Evolutionary conservation across 805 yeast genomes (phyloP), one percentile per base, ranked within the genome.

Genomic region (Saccharomycopsis synnaedendra): DNA sequence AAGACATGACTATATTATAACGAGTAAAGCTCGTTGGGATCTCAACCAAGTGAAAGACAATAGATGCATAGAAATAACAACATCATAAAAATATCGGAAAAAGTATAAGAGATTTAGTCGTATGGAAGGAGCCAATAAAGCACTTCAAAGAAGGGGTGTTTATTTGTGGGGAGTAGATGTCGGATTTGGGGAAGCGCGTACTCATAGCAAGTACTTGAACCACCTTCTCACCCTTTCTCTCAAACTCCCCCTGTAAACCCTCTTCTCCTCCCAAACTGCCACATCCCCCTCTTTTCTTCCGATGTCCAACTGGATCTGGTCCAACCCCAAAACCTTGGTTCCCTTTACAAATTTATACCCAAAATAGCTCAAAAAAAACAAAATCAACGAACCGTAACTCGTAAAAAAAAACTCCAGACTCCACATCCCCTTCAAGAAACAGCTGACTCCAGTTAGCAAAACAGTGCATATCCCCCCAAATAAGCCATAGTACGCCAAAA

Each of bases 211-310:
- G 39, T 44, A 37, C 32, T 6, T 5, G 4, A n/a, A 8, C 10
- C 5, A 32, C 3, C 5, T 5, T 28, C 29, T 37, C 11, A 50
- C 5, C 32, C 45, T 50, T 40, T 65, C 70, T 41, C 55, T 60
- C 37, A 65, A 58, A 43, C 58, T 67, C 37, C 59, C 58, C 27
- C 57, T 54, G 45, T 66, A 67, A 34, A 62, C 66, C 39, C 64
- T 68, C 45, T 84, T 85, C 49, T 85, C 93, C 55, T 81, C 86
- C 94, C 95, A 85, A 28, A 80, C 76, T 53, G 75, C 75, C 43
- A 87, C 68, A 62, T 87, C 96, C 64, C 81, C 77, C 60, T 86
- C 95, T 44, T 93, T 71, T 56, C 95, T 68, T 2, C 95, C 95
- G 0, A 86, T 74, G 61, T 87, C 95, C 59, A 83, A 72, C 61